Base-by-base conservation (phyloP, 352 stramenopile species). In the Phytophthora boehmeriae region DNA sequence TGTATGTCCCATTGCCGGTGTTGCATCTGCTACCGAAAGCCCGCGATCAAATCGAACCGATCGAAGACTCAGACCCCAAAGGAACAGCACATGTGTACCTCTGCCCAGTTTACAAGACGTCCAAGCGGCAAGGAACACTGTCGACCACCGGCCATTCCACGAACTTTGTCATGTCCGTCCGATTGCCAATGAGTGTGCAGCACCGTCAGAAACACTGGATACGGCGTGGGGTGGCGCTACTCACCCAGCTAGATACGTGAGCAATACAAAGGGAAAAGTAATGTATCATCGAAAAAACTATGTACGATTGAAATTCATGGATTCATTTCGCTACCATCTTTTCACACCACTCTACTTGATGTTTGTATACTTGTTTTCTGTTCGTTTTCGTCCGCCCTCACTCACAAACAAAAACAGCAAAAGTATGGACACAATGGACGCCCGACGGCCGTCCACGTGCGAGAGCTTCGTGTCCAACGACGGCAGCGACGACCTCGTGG, bases 131-230 rank as follows among this genome's bases (percentile, higher is more conserved):
- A 51, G 94, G 94, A 35, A 98, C 86, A 38, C 75, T 98, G 25
- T 97, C 86, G 8, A 98, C 94, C 4, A 98, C 94, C 20, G 94
- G 94, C 25, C 94, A 98, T 56, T 98, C 90, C 35, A 98, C 94
- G 22, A 98, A 98, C 75, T 98, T 98, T 73, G 93, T 98, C 69
- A 97, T 98, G 90, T 97, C 88, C 16, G 88, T 98, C 36, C 83
- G 86, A 35, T 59, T 99, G 20, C 95, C 94, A 23, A 98, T 98
- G 79, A 78, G 83, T 34, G 66, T 69, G 1, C 44, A 82, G 34
- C 88, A 98, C 53, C 76, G 85, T 14, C 90, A 98, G 66, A 97
- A 98, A 59, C 90, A 98, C 69, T 98, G 93, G 92, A 98, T 98
- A 59, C 93, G 96, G 51, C 80, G 91, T 19, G 96, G 96, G 23